A percentile compares a stretch with the other conserved stretches of the same genome.
Conservation (phyloP, 2,329 filamentous ascomycete genomes). For the Rutstroemia sp. region DNA sequence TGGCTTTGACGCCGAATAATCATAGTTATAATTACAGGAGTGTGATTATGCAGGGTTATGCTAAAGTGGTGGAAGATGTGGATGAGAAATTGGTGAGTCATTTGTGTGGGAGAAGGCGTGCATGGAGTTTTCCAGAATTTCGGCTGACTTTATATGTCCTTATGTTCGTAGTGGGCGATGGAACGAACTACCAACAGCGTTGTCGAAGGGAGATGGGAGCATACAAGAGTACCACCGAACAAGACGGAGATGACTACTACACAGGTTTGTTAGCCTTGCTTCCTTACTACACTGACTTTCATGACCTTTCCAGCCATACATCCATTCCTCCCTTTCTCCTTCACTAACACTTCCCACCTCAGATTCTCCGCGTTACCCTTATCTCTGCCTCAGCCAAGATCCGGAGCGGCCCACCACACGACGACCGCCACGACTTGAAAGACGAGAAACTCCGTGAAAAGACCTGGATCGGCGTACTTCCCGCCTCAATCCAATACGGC, state of each 20-base stretch:
- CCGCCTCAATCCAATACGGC: slow-evolving; percentile 57
- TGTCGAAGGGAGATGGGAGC: slow-evolving; percentile 59
- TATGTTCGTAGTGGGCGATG: slow-evolving; percentile 53
- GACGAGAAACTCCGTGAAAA: slow-evolving; percentile 35
- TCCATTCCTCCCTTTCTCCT: background rate
- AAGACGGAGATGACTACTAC: slow-evolving; percentile 69
- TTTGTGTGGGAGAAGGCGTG: background rate
- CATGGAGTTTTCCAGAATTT: background rate
- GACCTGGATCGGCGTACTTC: slow-evolving; percentile 51
- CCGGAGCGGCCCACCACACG: slow-evolving; percentile 54
- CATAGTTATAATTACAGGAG: slow-evolving; percentile 85
- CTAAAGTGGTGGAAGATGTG: slow-evolving; percentile 54
- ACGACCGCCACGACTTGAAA: slow-evolving; percentile 42
- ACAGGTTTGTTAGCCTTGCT: background rate
- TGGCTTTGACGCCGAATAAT: slow-evolving; percentile 70
- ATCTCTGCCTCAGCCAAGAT: slow-evolving; percentile 70
- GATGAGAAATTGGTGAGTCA: slow-evolving; percentile 54
- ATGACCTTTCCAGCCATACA: background rate
- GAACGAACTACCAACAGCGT: slow-evolving; percentile 69
- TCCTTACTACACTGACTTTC: background rate
- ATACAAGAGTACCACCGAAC: slow-evolving; percentile 63
- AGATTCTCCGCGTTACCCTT: slow-evolving; percentile 62
- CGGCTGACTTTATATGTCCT: background rate
- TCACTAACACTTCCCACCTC: slow-evolving; percentile 18
- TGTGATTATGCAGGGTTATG: slow-evolving; percentile 66